Percentiles rank a stretch among this genome's conserved stretches.
These are phyloP conservation scores for Trametes meyenii DNA, from an alignment of 768 basidiomycete genomes.

Conservation along the genomic window DNA sequence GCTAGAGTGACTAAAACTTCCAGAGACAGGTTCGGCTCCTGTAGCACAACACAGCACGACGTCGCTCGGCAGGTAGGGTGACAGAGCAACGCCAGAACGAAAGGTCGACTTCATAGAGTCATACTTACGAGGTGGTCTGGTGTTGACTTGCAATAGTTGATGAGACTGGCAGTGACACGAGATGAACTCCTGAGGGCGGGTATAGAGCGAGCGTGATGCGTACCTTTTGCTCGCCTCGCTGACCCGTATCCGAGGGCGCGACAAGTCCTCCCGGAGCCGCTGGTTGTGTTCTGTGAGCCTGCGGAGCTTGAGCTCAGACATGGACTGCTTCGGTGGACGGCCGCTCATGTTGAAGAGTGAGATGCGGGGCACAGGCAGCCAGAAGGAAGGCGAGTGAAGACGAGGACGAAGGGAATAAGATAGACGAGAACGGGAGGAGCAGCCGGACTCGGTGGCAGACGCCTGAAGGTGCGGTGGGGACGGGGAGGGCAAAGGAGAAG, in stretches of 20 bases:
- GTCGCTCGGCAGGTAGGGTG: background rate
- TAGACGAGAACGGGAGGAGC: slow-evolving; percentile 4
- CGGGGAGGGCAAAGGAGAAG: slow-evolving; percentile 2
- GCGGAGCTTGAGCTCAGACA: slow-evolving; percentile 83
- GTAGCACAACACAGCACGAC: background rate
- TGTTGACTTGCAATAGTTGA: slow-evolving; percentile 74
- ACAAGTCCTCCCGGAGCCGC: slow-evolving; percentile 70
- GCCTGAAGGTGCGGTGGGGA: background rate
- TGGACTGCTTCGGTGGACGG: slow-evolving; percentile 58
- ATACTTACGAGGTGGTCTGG: slow-evolving; percentile 65
- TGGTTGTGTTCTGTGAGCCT: slow-evolving; percentile 76
- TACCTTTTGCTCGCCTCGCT: slow-evolving; percentile 74
- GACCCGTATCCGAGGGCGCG: slow-evolving; percentile 68
- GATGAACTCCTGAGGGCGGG: background rate
- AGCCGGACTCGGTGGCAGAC: slow-evolving; percentile 8
- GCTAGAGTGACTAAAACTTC: slow-evolving; percentile 10
- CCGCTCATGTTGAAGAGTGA: slow-evolving; percentile 28
- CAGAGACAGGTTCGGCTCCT: background rate
- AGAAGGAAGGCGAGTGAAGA: background rate
- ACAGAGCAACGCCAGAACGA: background rate
- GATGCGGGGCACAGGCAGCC: background rate
- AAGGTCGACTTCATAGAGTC: too few species aligned
- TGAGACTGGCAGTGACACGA: slow-evolving; percentile 48
- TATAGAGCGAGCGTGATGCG: slow-evolving; percentile 25
- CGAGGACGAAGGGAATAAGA: background rate